Conservation (phyloP, 2,329 filamentous ascomycete genomes). For the Aureobasidium sp. region DNA sequence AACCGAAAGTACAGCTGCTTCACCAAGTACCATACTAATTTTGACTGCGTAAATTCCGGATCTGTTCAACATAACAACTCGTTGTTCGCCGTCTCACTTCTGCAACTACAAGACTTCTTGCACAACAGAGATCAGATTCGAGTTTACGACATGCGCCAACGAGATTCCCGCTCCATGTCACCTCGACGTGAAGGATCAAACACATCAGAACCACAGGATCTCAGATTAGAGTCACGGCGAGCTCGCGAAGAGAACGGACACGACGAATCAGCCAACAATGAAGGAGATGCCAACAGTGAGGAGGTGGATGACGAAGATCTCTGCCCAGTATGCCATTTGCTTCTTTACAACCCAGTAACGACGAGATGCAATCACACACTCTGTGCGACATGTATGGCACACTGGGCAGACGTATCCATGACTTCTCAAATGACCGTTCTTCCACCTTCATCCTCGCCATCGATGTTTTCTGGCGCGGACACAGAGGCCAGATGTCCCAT, state of each 20-base stretch:
- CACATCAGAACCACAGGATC: not conserved
- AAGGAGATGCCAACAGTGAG: not conserved
- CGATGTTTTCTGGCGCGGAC: not conserved
- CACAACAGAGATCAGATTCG: not conserved
- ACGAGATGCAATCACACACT: constrained; percentile 39
- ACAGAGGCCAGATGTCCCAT: constrained; percentile 8
- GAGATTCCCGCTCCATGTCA: not conserved
- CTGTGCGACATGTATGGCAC: constrained; percentile 40
- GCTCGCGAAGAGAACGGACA: not conserved
- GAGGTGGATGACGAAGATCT: constrained; percentile 29
- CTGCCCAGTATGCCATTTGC: constrained; percentile 40
- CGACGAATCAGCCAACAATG: too few species aligned
- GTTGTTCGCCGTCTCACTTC: not conserved
- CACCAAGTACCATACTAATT: not conserved
- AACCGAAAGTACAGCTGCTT: not conserved
- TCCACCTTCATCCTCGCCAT: not conserved
- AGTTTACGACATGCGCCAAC: not conserved
- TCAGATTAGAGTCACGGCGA: not conserved
- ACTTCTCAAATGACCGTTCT: constrained; percentile 33
- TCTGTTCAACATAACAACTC: not conserved
- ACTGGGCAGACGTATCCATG: constrained; percentile 39
- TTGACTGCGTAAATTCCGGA: not conserved
- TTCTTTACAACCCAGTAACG: constrained; percentile 36
- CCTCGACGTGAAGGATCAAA: not conserved
- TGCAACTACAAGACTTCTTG: not conserved